These are phyloP conservation scores for Hemileccinum impolitum DNA, from an alignment of 768 basidiomycete genomes.

Conservation along the genomic window DNA sequence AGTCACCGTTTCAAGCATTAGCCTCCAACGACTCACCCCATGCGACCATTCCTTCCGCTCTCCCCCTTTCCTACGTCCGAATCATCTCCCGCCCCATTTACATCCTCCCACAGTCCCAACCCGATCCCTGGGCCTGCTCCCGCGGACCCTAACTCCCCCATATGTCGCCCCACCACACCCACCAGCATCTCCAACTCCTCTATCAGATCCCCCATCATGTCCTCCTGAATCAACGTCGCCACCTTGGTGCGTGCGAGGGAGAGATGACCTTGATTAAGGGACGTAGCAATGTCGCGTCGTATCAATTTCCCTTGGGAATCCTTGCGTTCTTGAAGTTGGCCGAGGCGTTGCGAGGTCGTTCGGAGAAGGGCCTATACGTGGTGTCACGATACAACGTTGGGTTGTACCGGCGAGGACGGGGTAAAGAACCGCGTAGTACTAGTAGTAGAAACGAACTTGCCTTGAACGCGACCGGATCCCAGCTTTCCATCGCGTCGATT, in stretches of 20 bases:
- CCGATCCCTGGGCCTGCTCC: conserved; percentile 25
- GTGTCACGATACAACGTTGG: not conserved
- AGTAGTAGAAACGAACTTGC: conserved; percentile 12
- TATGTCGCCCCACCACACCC: conserved; percentile 56
- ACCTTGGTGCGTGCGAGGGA: conserved; percentile 70
- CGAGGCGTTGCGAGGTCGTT: conserved; percentile 59
- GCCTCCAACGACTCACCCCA: conserved; percentile 27
- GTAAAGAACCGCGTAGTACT: no score
- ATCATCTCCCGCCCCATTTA: not conserved
- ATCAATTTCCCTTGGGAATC: conserved; percentile 62
- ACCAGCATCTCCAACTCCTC: conserved; percentile 66
- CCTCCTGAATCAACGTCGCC: conserved; percentile 61
- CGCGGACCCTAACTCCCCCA: conserved; percentile 51
- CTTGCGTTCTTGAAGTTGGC: conserved; percentile 66
- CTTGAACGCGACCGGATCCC: conserved; percentile 32
- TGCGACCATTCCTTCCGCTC: conserved; percentile 20
- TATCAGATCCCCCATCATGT: conserved; percentile 57
- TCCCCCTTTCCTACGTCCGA: not conserved
- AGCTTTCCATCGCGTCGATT: conserved; percentile 20
- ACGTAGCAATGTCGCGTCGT: conserved; percentile 63
- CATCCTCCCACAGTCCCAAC: not conserved
- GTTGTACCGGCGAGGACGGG: not conserved
- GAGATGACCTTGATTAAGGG: conserved; percentile 59
- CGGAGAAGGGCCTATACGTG: conserved; percentile 54
- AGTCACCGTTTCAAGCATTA: not conserved